Conservation (phyloP, 257 asterid genomes). For the Solanum medicagineum region DNA sequence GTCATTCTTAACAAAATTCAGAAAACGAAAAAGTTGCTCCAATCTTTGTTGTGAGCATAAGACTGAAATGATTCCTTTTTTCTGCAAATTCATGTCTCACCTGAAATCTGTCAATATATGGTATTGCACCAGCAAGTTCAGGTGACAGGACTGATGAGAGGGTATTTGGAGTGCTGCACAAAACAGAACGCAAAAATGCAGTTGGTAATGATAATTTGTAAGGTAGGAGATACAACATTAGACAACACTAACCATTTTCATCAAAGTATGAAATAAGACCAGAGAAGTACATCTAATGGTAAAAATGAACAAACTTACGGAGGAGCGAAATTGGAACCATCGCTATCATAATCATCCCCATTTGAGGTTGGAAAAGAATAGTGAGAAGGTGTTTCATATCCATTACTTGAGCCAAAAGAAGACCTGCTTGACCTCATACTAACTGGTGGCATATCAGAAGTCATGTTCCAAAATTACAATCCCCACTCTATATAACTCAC, state of each 20-base stretch:
- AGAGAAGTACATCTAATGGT: background rate
- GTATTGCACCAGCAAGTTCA: constrained; percentile 87
- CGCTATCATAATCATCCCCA: constrained; percentile 90
- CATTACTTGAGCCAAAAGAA: constrained; percentile 80
- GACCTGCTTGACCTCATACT: constrained; percentile 72
- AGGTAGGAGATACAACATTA: constrained; percentile 2
- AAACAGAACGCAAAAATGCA: constrained; percentile 1
- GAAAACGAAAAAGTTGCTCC: background rate
- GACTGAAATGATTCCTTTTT: background rate
- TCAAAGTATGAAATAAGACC: background rate
- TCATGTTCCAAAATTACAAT: constrained; percentile 18
- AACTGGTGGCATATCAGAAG: constrained; percentile 46
- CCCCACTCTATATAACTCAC: background rate
- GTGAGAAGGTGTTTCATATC: constrained; percentile 63
- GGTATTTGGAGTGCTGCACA: constrained; percentile 72
- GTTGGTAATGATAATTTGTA: background rate
- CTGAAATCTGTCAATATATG: constrained; percentile 88
- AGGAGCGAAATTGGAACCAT: constrained; percentile 85
- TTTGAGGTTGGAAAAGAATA: constrained; percentile 54
- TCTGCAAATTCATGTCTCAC: constrained; percentile 15
- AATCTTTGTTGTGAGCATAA: background rate
- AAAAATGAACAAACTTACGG: constrained; percentile 35
- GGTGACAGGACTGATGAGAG: constrained; percentile 78
- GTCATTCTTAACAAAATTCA: background rate
- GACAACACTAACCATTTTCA: background rate